Conservation (phyloP, 768 basidiomycete genomes). For the Mycena leptocephala region DNA sequence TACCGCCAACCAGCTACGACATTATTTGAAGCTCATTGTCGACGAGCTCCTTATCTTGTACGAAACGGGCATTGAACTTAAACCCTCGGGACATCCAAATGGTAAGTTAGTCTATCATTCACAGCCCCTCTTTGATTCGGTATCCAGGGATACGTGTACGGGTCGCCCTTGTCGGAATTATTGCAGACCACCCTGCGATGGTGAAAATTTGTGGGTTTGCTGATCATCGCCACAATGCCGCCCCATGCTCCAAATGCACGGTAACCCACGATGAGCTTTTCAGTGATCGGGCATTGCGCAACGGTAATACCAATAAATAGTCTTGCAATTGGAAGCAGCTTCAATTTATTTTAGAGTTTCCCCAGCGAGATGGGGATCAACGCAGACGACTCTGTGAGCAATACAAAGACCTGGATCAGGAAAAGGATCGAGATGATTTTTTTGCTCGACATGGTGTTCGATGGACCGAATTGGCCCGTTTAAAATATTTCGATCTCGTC, state of each 20-base stretch:
- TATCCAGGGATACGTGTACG: conserved; percentile 30
- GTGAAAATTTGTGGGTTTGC: conserved; percentile 45
- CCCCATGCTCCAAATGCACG: conserved; percentile 45
- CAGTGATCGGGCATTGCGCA: conserved; percentile 26
- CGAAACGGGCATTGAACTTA: conserved; percentile 40
- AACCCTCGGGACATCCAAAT: conserved; percentile 35
- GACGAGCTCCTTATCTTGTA: conserved; percentile 48
- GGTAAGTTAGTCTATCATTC: conserved; percentile 29
- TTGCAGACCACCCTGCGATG: conserved; percentile 50
- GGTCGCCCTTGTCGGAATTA: conserved; percentile 43
- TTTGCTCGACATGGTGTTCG: conserved; percentile 34
- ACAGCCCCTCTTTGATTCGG: neutral
- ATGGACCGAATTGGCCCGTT: conserved; percentile 40
- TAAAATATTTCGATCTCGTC: conserved; percentile 42
- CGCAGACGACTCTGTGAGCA: neutral
- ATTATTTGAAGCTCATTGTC: conserved; percentile 42
- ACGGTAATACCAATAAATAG: conserved; percentile 13
- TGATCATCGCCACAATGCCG: conserved; percentile 41
- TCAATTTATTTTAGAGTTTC: neutral
- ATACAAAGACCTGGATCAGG: neutral
- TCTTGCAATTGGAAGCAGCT: neutral
- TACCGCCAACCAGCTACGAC: conserved; percentile 43
- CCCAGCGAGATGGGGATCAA: neutral
- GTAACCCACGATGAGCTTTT: conserved; percentile 37
- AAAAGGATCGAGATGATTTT: conserved; percentile 8